Evolutionary conservation across 495 filamentous ascomycete genomes (phyloP).

Genomic region (Xylaria bambusicola): DNA sequence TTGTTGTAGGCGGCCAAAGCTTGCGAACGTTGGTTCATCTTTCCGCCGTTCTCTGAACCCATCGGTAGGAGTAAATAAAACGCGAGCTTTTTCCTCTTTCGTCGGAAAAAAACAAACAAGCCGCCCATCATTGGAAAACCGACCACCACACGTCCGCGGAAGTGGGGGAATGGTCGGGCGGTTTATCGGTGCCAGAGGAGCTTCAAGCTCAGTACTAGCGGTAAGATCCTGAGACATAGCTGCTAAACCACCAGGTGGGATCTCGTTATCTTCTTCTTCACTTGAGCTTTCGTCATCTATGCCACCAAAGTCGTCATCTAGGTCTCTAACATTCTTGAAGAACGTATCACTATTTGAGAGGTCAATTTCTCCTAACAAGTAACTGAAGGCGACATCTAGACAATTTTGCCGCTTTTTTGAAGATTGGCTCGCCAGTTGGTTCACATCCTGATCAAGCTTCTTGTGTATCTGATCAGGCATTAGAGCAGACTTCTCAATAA

Average conservation of each 20-base stretch:
- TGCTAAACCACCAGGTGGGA: conserved; percentile 52
- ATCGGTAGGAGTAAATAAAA: conserved; percentile 58
- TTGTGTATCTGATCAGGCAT: conserved; percentile 69
- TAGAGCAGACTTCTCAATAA: conserved; percentile 74
- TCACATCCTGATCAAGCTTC: conserved; percentile 66
- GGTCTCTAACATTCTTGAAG: conserved; percentile 62
- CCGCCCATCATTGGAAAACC: conserved; percentile 75
- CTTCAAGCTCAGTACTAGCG: conserved; percentile 51
- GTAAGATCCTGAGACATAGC: conserved; percentile 57
- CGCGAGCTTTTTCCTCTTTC: conserved; percentile 70
- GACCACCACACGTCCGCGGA: conserved; percentile 71
- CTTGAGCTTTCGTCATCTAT: conserved; percentile 72
- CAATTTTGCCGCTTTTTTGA: conserved; percentile 71
- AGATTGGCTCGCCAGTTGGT: conserved; percentile 69
- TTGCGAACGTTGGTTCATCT: conserved; percentile 75
- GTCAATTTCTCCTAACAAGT: conserved; percentile 80
- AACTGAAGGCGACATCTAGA: conserved; percentile 78
- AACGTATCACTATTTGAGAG: conserved; percentile 73
- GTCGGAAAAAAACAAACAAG: conserved; percentile 87
- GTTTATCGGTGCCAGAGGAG: conserved; percentile 58
- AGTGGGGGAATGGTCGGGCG: conserved; percentile 76
- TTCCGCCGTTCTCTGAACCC: conserved; percentile 62
- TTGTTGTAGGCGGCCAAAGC: conserved; percentile 75
- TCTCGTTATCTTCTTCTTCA: conserved; percentile 77
- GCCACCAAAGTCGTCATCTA: conserved; percentile 62